Conservation (phyloP, 192 early-diverging fungal species). For the Rhizophlyctis rosea region DNA sequence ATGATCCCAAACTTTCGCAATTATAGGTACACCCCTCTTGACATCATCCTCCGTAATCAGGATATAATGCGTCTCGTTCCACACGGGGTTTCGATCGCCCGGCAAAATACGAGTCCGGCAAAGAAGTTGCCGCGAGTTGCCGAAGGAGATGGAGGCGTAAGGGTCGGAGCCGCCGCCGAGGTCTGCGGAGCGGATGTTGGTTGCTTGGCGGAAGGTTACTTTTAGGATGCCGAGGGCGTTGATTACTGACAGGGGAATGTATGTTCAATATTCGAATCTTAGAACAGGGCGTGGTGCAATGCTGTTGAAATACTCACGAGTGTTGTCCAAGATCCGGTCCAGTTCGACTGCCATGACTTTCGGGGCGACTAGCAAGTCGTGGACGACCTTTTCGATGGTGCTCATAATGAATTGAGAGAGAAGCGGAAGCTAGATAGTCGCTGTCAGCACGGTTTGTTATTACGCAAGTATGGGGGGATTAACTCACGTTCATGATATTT, state of each 20-base stretch:
- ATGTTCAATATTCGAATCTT: no score
- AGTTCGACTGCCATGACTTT: slow-evolving; percentile 26
- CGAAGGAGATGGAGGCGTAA: slow-evolving; percentile 24
- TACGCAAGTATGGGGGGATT: no score
- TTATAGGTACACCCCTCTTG: slow-evolving; percentile 20
- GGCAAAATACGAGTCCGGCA: slow-evolving; percentile 27
- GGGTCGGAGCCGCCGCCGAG: slow-evolving; percentile 16
- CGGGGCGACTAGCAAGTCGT: slow-evolving; percentile 24
- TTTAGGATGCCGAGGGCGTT: slow-evolving; percentile 27
- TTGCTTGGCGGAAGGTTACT: slow-evolving; percentile 21
- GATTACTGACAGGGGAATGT: slow-evolving; percentile 13
- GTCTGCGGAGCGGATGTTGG: slow-evolving; percentile 18
- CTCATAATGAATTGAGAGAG: slow-evolving; percentile 27
- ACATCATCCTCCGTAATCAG: slow-evolving; percentile 28
- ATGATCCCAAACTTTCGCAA: slow-evolving; percentile 24
- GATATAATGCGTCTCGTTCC: slow-evolving; percentile 32
- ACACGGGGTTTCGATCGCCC: slow-evolving; percentile 20
- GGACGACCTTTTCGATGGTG: slow-evolving; percentile 10
- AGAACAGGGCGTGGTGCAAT: not conserved
- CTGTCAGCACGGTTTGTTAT: no score
- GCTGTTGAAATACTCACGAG: not conserved
- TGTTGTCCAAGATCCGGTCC: slow-evolving; percentile 9
- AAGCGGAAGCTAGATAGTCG: slow-evolving; percentile 2
- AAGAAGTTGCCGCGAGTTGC: slow-evolving; percentile 5
- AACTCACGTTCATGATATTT: slow-evolving; percentile 26